phyloP scores from a whole-genome alignment of 2,329 filamentous ascomycete genomes.

The Botrytis fabae region DNA sequence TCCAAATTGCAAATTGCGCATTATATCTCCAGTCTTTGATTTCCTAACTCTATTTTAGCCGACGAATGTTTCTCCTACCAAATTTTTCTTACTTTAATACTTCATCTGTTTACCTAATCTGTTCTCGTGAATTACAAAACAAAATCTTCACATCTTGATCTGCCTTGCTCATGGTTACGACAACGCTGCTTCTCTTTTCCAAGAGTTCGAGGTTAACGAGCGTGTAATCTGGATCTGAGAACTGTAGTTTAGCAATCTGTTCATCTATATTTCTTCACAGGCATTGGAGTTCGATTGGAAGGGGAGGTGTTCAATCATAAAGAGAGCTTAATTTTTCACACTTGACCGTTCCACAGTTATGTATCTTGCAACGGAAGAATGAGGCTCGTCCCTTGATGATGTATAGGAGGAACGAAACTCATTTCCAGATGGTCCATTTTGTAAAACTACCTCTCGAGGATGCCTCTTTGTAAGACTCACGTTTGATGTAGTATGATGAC shows the following conservation, averaged over 20 bases:
- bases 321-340: neutral
- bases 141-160: neutral
- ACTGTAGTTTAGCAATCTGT: rapidly evolving
- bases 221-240: neutral
- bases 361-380: neutral
- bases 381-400: neutral
- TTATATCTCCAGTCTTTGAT: neutral
- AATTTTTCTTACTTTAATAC: neutral
- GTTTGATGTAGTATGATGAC: neutral
- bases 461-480: neutral
- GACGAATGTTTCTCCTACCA: neutral
- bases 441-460: neutral
- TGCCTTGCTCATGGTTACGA: neutral
- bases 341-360: neutral
- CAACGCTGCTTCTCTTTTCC: rapidly evolving
- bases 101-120: rapidly evolving
- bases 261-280: neutral
- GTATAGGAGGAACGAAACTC: neutral
- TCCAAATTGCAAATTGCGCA: neutral
- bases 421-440: neutral
- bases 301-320: neutral
- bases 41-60: neutral
- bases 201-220: neutral
- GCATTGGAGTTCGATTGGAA: neutral
- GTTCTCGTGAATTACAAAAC: neutral